Evolutionary conservation across 768 basidiomycete genomes (phyloP), one percentile per base, ranked within the genome.

Genomic region (Rickenella mellea): DNA sequence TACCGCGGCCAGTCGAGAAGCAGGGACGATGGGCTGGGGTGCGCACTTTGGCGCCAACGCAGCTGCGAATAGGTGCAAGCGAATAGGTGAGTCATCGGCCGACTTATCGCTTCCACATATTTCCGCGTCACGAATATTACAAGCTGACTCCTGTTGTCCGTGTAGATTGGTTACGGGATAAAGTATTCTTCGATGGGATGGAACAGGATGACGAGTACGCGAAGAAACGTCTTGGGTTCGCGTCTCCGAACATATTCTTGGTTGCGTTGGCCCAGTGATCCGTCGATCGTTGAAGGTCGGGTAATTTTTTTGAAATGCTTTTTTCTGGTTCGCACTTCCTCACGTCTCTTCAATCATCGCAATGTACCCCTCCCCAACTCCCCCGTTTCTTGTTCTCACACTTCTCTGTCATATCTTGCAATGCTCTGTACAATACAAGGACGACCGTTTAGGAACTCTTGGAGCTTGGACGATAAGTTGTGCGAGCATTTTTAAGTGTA

Each of bases 111-210:
- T 30, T 17, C 19, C 25, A n/a, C n/a, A 19, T 10, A n/a, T 15
- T 15, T 17, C 7, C 24, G 9, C 24, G 33, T 19, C 24, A 5
- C 15, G 19, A 17, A 5, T 15, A 32, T n/a, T 19, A 3, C 7
- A n/a, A 32, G 20, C 30, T 32, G 7, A 32, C 7, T 7, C 3
- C 5, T 22, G 19, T 17, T n/a, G n/a, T n/a, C 2, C 33, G 10
- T 9, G 4, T 36, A 86, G 86, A 88, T 52, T 89, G 84, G 83
- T 70, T 89, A 15, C 71, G 81, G 32, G 87, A 88, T 42, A 69
- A 72, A 41, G 66, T 71, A 17, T 85, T 69, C 57, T 87, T 89
- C 45, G 85, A 89, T 45, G 68, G 70, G 12, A 51, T 90, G 43
- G 49, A 49, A 9, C 74, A 67, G 54, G 73, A 80, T 48, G 83